These are phyloP conservation scores for Lathyrus tuberosus DNA, from an alignment of 306 rosid species.

Conservation along the genomic window DNA sequence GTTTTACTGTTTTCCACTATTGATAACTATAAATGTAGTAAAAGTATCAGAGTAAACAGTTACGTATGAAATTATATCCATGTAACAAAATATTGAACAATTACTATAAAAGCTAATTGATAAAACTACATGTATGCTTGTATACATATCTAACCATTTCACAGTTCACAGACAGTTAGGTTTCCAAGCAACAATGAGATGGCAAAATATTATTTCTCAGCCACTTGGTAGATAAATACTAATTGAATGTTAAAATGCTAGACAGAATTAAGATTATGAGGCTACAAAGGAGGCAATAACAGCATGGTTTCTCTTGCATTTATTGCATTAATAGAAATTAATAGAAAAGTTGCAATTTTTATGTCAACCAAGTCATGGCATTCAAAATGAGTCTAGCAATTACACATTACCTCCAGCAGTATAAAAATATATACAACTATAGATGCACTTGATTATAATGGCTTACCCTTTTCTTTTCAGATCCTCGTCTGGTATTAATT, in stretches of 20 bases:
- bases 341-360: slow-evolving; percentile 1
- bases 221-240: neutral
- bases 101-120: neutral
- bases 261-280: slow-evolving; percentile 12
- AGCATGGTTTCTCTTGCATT: neutral
- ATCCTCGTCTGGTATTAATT: slow-evolving; percentile 57
- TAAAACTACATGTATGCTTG: neutral
- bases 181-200: slow-evolving; percentile 12
- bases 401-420: slow-evolving; percentile 9
- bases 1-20: neutral
- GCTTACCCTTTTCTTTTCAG: slow-evolving; percentile 84
- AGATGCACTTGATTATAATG: slow-evolving; percentile 1
- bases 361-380: slow-evolving; percentile 21
- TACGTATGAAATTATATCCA: neutral
- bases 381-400: slow-evolving; percentile 26
- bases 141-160: slow-evolving; percentile 1
- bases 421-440: neutral
- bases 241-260: slow-evolving; percentile 22
- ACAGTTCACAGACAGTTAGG: slow-evolving; percentile 23
- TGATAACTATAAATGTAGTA: neutral
- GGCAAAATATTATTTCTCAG: slow-evolving; percentile 10
- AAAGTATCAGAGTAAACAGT: neutral
- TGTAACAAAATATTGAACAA: neutral
- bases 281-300: slow-evolving; percentile 12
- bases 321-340: neutral